These are phyloP conservation scores for Ilex asprella DNA, from an alignment of 257 asterid genomes.

Conservation along the genomic window DNA sequence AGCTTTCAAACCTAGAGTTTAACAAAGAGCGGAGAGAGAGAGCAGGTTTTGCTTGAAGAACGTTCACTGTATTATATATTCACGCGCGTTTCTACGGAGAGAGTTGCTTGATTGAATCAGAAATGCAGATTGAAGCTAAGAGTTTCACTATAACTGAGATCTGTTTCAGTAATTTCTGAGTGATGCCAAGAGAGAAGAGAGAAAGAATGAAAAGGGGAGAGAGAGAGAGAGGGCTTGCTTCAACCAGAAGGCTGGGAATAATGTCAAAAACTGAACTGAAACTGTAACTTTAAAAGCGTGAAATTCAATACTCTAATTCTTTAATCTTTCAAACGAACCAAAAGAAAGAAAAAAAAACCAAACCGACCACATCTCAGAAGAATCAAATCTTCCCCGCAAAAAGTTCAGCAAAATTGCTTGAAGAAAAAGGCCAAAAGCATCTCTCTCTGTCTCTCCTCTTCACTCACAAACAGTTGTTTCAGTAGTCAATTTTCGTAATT, in stretches of 20 bases:
- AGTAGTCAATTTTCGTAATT: no score
- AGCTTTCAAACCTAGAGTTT: background rate
- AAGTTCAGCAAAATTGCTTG: background rate
- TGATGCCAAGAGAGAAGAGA: no score
- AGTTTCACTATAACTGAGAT: no score
- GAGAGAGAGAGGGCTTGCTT: background rate
- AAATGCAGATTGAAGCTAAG: no score
- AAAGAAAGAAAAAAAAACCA: background rate
- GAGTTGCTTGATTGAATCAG: no score
- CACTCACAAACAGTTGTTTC: background rate
- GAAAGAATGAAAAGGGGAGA: background rate
- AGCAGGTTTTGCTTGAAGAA: background rate
- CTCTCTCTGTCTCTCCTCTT: background rate
- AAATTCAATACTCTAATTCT: no score
- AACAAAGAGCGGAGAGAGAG: background rate
- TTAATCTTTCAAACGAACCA: background rate
- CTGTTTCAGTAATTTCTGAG: no score
- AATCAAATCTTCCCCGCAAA: conserved; percentile 16
- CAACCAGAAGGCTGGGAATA: background rate
- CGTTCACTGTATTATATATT: background rate
- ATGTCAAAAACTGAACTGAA: background rate
- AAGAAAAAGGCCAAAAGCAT: conserved; percentile 2
- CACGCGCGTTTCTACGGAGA: no score
- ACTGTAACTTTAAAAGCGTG: background rate
- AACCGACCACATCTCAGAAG: conserved; percentile 19